phyloP scores from a whole-genome alignment of 75 land plant species.

The Sequoiadendron giganteum region DNA sequence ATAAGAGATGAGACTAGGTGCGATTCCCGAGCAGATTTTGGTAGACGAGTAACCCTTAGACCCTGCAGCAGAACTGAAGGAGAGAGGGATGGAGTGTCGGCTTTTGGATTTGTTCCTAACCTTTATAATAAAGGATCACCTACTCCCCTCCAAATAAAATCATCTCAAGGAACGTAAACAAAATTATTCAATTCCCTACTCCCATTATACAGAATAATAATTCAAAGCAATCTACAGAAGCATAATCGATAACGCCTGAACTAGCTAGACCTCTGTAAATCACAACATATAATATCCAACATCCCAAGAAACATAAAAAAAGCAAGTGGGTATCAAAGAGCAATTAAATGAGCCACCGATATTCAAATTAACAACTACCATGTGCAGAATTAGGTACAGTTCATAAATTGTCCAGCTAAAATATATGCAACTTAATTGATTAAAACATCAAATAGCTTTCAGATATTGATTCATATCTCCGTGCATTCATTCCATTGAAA shows the following conservation, averaged over 20 bases:
- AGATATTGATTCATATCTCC: not conserved
- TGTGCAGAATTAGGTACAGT: not conserved
- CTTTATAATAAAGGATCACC: not conserved
- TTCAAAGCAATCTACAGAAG: not conserved
- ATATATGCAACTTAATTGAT: not conserved
- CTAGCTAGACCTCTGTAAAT: not conserved
- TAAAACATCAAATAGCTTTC: not conserved
- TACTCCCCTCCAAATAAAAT: not conserved
- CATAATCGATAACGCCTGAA: not conserved
- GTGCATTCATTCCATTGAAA: not conserved
- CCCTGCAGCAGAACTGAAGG: no score
- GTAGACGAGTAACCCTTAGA: no score
- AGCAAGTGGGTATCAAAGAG: not conserved
- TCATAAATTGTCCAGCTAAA: not conserved
- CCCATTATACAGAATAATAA: not conserved
- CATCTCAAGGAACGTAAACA: not conserved
- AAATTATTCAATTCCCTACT: not conserved
- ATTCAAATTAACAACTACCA: not conserved
- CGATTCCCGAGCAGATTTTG: not conserved
- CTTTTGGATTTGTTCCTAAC: not conserved
- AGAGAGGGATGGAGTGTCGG: not conserved
- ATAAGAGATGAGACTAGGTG: not conserved
- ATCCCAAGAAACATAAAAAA: not conserved
- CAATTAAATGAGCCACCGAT: not conserved
- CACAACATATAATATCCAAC: not conserved